phyloP scores from a whole-genome alignment of 345 rosid species.

The Populus simonii region DNA sequence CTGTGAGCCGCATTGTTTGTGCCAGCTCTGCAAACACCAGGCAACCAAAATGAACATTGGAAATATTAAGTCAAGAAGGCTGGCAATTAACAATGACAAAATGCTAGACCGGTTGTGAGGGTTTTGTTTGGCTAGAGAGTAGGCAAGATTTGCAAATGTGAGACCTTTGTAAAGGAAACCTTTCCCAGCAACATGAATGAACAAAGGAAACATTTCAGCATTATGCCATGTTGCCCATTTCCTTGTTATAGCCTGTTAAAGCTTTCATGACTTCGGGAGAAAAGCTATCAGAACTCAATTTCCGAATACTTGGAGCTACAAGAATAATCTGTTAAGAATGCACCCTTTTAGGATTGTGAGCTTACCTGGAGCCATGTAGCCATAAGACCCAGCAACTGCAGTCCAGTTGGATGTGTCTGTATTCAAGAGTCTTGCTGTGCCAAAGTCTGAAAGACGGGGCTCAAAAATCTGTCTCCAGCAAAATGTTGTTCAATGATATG shows the following conservation, averaged over 20 bases:
- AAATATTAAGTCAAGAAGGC: too few relatives aligned
- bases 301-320: background rate
- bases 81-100: too few relatives aligned
- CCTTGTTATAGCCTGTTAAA: background rate
- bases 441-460: conserved; percentile 64
- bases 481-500: conserved; percentile 48
- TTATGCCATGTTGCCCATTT: background rate
- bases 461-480: conserved; percentile 53
- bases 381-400: conserved; percentile 55
- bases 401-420: conserved; percentile 64
- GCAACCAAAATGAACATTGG: background rate
- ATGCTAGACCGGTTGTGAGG: too few relatives aligned
- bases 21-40: conserved; percentile 40
- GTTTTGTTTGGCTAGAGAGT: too few relatives aligned
- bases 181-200: background rate
- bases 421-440: conserved; percentile 54
- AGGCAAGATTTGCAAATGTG: too few relatives aligned
- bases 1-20: conserved; percentile 34
- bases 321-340: background rate
- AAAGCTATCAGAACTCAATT: too few relatives aligned
- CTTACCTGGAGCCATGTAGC: conserved; percentile 82
- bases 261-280: background rate
- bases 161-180: too few relatives aligned
- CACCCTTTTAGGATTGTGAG: background rate
- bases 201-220: background rate